phyloP scores from a whole-genome alignment of 495 filamentous ascomycete genomes.

The Penicillium verhagenii region DNA sequence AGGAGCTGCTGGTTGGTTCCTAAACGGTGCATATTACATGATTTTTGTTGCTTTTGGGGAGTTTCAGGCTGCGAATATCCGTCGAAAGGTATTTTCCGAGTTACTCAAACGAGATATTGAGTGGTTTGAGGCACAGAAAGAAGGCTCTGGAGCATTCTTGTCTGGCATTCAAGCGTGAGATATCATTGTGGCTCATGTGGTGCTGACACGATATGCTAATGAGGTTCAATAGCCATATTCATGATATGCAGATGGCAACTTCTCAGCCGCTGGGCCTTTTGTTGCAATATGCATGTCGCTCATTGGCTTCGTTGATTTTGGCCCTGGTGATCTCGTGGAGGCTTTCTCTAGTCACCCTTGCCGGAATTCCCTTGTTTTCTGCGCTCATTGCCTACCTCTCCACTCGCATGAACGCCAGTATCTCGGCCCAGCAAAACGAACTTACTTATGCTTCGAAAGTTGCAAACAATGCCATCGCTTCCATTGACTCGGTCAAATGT shows the following conservation, averaged over 20 bases:
- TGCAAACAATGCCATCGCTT: slow-evolving; percentile 63
- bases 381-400: slow-evolving; percentile 59
- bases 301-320: slow-evolving; percentile 61
- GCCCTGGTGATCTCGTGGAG: slow-evolving; percentile 81
- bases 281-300: slow-evolving; percentile 59
- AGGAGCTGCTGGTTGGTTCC: slow-evolving; percentile 61
- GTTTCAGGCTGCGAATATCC: slow-evolving; percentile 66
- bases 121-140: slow-evolving; percentile 77
- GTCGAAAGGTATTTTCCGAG: slow-evolving; percentile 62
- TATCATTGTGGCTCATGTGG: not conserved
- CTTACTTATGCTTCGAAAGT: slow-evolving; percentile 71
- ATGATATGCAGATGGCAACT: slow-evolving; percentile 77
- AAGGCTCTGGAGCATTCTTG: slow-evolving; percentile 71
- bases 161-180: slow-evolving; percentile 71
- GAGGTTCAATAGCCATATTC: slow-evolving; percentile 58
- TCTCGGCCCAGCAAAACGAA: slow-evolving; percentile 66
- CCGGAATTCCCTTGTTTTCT: slow-evolving; percentile 68
- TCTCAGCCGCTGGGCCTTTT: slow-evolving; percentile 75
- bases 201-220: not conserved
- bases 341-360: slow-evolving; percentile 77
- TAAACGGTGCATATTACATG: slow-evolving; percentile 62
- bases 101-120: slow-evolving; percentile 69
- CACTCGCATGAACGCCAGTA: slow-evolving; percentile 58
- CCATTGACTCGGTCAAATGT: slow-evolving; percentile 85
- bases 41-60: slow-evolving; percentile 78